Evolutionary conservation across 176 grass and related monocot genomes (phyloP).

Genomic region (Carex cristatella): DNA sequence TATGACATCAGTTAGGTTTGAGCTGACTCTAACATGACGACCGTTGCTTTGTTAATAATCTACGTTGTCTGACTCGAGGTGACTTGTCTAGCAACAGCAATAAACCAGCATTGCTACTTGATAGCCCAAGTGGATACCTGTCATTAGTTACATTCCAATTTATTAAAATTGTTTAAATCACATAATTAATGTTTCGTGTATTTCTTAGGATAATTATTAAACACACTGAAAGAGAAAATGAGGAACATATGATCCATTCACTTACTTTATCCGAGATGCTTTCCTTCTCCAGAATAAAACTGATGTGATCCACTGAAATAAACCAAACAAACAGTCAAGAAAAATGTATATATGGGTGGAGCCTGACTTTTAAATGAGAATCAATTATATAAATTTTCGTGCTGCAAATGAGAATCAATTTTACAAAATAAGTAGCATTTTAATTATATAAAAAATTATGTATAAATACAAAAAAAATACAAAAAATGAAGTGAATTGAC

Average conservation of each 20-base stretch:
- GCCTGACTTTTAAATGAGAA: too few relatives aligned
- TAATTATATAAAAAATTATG: too few relatives aligned
- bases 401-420: too few relatives aligned
- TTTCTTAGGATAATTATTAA: not conserved
- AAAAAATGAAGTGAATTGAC: too few relatives aligned
- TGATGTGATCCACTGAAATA: constrained; percentile 28
- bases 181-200: not conserved
- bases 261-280: constrained; percentile 29
- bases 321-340: not conserved
- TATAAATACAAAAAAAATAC: not conserved
- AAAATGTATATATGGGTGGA: not conserved
- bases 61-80: constrained; percentile 32
- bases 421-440: too few relatives aligned
- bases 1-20: not conserved
- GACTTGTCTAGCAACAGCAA: constrained; percentile 75
- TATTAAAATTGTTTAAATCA: not conserved
- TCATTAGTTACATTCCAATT: constrained; percentile 11
- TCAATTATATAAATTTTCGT: too few relatives aligned
- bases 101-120: constrained; percentile 69
- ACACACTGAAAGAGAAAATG: not conserved
- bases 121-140: constrained; percentile 77
- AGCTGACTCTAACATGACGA: constrained; percentile 17
- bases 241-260: not conserved
- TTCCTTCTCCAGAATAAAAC: constrained; percentile 32
- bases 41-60: constrained; percentile 19